Base-by-base conservation (phyloP, 2,329 filamentous ascomycete species). In the Alternaria brassicae region DNA sequence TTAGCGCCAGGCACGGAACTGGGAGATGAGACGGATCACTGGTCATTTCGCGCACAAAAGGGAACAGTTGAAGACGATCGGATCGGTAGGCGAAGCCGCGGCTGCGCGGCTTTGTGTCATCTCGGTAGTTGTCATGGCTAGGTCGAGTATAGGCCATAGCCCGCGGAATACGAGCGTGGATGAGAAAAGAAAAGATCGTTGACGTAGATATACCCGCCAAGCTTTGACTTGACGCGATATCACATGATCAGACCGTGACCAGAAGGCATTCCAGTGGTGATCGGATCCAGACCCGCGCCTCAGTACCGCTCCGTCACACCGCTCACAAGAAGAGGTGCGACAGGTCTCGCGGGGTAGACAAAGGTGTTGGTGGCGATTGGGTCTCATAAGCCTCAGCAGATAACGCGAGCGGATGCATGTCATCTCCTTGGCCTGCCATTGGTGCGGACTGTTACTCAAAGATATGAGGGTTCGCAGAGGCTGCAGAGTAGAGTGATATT, bases 321-420 rank as follows among this genome's bases (percentile, higher is more conserved):
- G 36, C 40, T 39, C 13, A 23, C 17, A 27, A 13, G 19, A 54
- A 21, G 53, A 42, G 45, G 59, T 52, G 55, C 49, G 23, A 63
- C 55, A 19, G 39, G 25, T 30, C 25, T 44, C 27, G 54, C 48
- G 59, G 59, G 55, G 53, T 50, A 61, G 47, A n/a, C 36, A 41
- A 45, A 30, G 13, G 27, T 28, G 41, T 13, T 41, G 21, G 53
- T 30, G 27, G 50, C 58, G 47, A 58, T 47, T 55, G 51, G 58
- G 52, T 52, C 58, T 62, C 60, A 61, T 66, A 56, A 50, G 32
- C 60, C 62, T 60, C 60, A 63, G 64, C 66, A 60, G 57, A 61
- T 65, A 58, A 60, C 60, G 63, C 61, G 49, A 51, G 51, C 45
- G 42, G 56, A 61, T 65, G 64, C 67, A 68, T 70, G 63, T 62